Evolutionary conservation across 2,329 filamentous ascomycete genomes (phyloP), one percentile per base, ranked within the genome.

Genomic region (Penicillium oxalicum): DNA sequence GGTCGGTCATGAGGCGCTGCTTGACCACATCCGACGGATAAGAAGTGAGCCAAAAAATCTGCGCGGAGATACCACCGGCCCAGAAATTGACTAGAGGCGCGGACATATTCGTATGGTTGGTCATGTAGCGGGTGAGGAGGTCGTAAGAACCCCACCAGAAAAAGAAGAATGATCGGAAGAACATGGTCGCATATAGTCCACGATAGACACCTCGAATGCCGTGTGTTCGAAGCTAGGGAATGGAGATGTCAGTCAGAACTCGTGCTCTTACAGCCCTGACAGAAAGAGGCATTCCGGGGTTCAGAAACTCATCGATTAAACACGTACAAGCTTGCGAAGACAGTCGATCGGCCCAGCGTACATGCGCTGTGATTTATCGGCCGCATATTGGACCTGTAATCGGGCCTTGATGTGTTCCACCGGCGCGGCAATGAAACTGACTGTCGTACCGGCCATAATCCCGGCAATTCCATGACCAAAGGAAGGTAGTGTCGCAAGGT

Each of bases 81-180:
- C 91, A 97, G 74, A 98, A 98, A 67, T 97, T 97, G 63, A 97
- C 78, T 1, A 84, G 84, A 0, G 93, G 89, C 0, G 82, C 81
- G 46, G 86, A 86, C 46, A 96, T 73, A 9, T 60, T 70, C 2
- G 91, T 95, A 60, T 82, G 75, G 13, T 80, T 70, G 47, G 80
- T 75, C 64, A 97, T 74, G 50, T 77, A 72, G 24, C 81, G 77
- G 4, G 88, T 87, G 58, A 97, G 79, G 28, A 95, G 60, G 62
- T 96, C 91, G 74, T 98, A 98, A 51, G 83, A 87, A n/a, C 84
- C 84, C 93, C 93, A 98, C 91, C 91, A 97, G 74, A 86, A 93
- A 78, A 95, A 96, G 77, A 98, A 98, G 73, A 91, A 95, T 11
- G 83, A 82, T 13, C 93, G 81, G 74, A 97, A 97, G 41, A 97